Base-by-base conservation (phyloP, 345 rosid species). In the Melastoma malabathricum region DNA sequence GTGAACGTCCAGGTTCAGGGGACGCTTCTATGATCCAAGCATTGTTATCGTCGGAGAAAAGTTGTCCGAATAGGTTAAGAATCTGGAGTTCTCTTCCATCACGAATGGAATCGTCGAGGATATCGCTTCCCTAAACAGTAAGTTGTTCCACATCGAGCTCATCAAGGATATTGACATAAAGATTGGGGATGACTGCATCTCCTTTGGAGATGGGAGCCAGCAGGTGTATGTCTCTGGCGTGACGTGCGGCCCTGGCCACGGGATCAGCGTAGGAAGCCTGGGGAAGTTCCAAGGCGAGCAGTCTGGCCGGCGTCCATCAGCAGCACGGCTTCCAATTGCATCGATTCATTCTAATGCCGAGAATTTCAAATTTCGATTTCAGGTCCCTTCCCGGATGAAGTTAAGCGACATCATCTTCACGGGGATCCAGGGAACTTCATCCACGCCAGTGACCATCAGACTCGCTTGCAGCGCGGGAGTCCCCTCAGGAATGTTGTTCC, bases 1-100 rank as follows among this genome's bases (percentile, higher is more conserved):
- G 39, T 81, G 31, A 61, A 55, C 50, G 0, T 76, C 13, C 62
- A 59, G 48, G 23, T 81, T 17, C 54, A 63, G 46, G 89, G 82
- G 8, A 68, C 49, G 17, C 20, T 81, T 27, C 51, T 47, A 31
- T 31, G 38, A 31, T 31, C 38, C 38, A 31, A 9, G 10, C 10
- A 31, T 31, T 31, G 38, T 31, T 31, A 1, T 5, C 10, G 7
- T 5, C 10, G 10, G 10, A 9, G 10, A 31, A 31, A 31, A 31
- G 38, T 31, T 31, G 38, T 31, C 38, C 38, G 7, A 31, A 31
- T 2, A 31, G 38, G 38, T 31, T 31, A 31, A 66, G 62, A 56
- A 50, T 48, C 16, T 66, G n/a, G 44, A 46, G 22, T 61, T 66
- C 50, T 46, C 43, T 20, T 55, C 41, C 17, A 13, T 66, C 41